These are phyloP conservation scores for Geosmithia morbida DNA, from an alignment of 2,329 filamentous ascomycete species.

Conservation along the genomic window DNA sequence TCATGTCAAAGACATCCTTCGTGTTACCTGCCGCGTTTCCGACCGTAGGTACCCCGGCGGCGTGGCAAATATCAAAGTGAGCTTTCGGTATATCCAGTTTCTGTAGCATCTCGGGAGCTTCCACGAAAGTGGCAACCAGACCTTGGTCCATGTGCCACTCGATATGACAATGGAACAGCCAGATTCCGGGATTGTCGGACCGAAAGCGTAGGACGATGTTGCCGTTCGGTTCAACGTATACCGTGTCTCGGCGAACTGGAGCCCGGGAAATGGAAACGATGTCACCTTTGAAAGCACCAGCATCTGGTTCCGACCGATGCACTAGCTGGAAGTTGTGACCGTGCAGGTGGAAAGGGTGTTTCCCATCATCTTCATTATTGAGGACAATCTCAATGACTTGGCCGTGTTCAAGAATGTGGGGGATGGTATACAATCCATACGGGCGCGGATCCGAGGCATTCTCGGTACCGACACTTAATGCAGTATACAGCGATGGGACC, in stretches of 20 bases:
- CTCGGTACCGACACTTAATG: slow-evolving; percentile 45
- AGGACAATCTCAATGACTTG: slow-evolving; percentile 60
- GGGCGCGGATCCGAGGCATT: slow-evolving; percentile 39
- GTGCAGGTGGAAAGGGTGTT: slow-evolving; percentile 68
- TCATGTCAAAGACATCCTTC: slow-evolving; percentile 45
- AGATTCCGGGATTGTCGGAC: slow-evolving; percentile 52
- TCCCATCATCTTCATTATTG: slow-evolving; percentile 60
- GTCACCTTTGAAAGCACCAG: slow-evolving; percentile 36
- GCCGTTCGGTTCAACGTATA: slow-evolving; percentile 49
- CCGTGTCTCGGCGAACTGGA: slow-evolving; percentile 55
- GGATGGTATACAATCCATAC: slow-evolving; percentile 52
- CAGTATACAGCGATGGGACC: slow-evolving; percentile 70
- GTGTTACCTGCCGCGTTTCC: slow-evolving; percentile 71
- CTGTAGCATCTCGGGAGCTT: slow-evolving; percentile 50
- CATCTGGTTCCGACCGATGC: slow-evolving; percentile 42
- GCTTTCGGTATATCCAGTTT: slow-evolving; percentile 42
- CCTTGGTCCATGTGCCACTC: slow-evolving; percentile 62
- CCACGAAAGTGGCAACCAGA: slow-evolving; percentile 50
- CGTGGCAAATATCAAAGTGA: slow-evolving; percentile 43
- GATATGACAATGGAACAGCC: slow-evolving; percentile 70
- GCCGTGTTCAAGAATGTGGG: slow-evolving; percentile 52
- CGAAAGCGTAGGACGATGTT: slow-evolving; percentile 55
- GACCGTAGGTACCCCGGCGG: slow-evolving; percentile 27
- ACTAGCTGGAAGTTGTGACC: slow-evolving; percentile 61
- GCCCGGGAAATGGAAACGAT: slow-evolving; percentile 27